Conservation (phyloP, 1,139 yeast genomes). For the Candida gigantensis region DNA sequence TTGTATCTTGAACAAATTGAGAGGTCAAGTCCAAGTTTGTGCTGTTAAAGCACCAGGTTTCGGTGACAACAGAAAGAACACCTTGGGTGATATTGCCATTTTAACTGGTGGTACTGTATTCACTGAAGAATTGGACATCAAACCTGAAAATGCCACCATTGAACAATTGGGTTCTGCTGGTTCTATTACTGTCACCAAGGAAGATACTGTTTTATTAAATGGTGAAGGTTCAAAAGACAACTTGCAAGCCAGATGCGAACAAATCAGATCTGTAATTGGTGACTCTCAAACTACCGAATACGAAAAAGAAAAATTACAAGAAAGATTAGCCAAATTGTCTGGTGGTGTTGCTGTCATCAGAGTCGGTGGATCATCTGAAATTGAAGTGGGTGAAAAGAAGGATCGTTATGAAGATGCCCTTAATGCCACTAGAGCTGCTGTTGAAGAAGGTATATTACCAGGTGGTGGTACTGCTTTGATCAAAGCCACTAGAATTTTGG, state of each 20-base stretch:
- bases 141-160: conserved; percentile 93
- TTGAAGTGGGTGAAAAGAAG: conserved; percentile 99
- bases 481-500: conserved; percentile 87
- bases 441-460: conserved; percentile 98
- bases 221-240: conserved; percentile 94
- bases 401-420: conserved; percentile 99
- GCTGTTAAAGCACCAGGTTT: conserved; percentile 99
- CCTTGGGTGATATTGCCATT: conserved; percentile 95
- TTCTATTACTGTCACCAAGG: conserved; percentile 91
- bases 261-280: conserved; percentile 81
- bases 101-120: conserved; percentile 97
- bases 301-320: conserved; percentile 97
- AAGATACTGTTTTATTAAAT: conserved; percentile 92
- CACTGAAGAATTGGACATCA: conserved; percentile 96
- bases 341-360: conserved; percentile 99
- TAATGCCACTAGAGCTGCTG: conserved; percentile 99
- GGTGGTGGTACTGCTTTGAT: conserved; percentile 99
- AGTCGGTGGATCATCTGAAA: conserved; percentile 98
- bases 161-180: conserved; percentile 94
- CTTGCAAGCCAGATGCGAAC: conserved; percentile 92
- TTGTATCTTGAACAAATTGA: conserved; percentile 94
- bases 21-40: conserved; percentile 98
- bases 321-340: conserved; percentile 95
- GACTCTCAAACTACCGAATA: conserved; percentile 82
- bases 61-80: conserved; percentile 99